Evolutionary conservation across 805 yeast genomes (phyloP), one percentile per base, ranked within the genome.

Genomic region (Wickerhamiella musiphila): DNA sequence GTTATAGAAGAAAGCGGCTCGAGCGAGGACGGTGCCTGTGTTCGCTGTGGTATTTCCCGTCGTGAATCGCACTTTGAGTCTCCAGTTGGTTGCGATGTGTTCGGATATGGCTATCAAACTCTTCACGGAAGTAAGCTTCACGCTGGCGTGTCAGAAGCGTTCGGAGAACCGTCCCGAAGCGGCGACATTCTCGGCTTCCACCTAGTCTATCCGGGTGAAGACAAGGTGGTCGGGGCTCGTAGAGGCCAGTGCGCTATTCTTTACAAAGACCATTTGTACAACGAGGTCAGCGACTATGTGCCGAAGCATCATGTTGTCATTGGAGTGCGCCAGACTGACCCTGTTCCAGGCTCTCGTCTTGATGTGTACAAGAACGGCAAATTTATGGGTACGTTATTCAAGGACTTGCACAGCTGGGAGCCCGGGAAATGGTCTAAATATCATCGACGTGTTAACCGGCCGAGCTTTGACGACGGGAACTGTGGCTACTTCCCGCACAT

Each of bases 11-110:
- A 53, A 18, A 63, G 65, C 4, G 46, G 48, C 28, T 45, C 41
- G 11, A 22, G 32, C 5, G 35, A 27, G 4, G 33, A 33, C 4
- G 51, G 39, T n/a, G 53, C 54, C 2, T 86, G 84, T 51, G 82
- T 90, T 1, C 57, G 98, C 18, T 48, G 84, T 18, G 99, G 99
- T 0, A 48, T 86, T 23, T 76, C 76, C 0, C 59, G 96, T 32
- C 65, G 82, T 39, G 96, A 86, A 47, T 90, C 94, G 2, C 69
- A 82, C 31, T 54, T 84, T 27, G 95, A 86, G 43, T 93, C 93
- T 0, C 96, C 99, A 0, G 90, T 84, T 5, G 99, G 99, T 3
- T 81, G 70, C 46, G 96, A 90, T 53, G 86, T 83, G 0, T 90
- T 83, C 55, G 86, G 94, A 0, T 86, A 90, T 52, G 95, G 94